Percentiles rank a stretch among this genome's conserved stretches.
These are phyloP conservation scores for Phaeosphaeriaceae sp. DNA, from an alignment of 2,329 filamentous ascomycete genomes.

Conservation along the genomic window DNA sequence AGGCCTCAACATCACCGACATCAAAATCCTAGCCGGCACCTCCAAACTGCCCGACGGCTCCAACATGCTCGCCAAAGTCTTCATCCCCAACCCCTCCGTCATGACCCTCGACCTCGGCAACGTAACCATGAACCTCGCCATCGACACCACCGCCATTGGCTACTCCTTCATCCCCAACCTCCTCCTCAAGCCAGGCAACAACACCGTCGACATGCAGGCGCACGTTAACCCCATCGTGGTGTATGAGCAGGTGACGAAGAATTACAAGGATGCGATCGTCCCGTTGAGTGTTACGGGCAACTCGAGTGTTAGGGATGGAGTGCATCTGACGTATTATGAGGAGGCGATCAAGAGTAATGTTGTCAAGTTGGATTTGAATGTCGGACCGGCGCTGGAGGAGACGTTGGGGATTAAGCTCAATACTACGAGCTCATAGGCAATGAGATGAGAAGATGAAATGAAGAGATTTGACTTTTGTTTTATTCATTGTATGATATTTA, in stretches of 20 bases:
- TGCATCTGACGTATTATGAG: slow-evolving; percentile 65
- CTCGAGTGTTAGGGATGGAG: slow-evolving; percentile 59
- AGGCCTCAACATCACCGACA: slow-evolving; percentile 61
- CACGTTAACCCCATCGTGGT: slow-evolving; percentile 61
- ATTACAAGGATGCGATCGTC: slow-evolving; percentile 64
- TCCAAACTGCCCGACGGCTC: slow-evolving; percentile 54
- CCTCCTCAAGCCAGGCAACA: slow-evolving; percentile 65
- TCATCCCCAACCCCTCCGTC: slow-evolving; percentile 70
- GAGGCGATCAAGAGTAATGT: slow-evolving; percentile 62
- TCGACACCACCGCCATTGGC: slow-evolving; percentile 63
- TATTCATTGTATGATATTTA: background rate
- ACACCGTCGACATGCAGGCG: slow-evolving; percentile 64
- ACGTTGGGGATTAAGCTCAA: slow-evolving; percentile 32
- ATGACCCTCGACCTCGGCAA: slow-evolving; percentile 74
- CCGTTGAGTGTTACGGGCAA: slow-evolving; percentile 65
- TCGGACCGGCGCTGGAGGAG: slow-evolving; percentile 34
- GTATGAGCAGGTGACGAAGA: slow-evolving; percentile 53
- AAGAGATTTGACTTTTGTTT: background rate
- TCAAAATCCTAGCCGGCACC: slow-evolving; percentile 55
- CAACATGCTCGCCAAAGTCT: slow-evolving; percentile 68
- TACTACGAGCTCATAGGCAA: slow-evolving; percentile 14
- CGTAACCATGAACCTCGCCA: slow-evolving; percentile 66
- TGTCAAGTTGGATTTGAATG: slow-evolving; percentile 61
- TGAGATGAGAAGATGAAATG: background rate
- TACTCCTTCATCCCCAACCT: slow-evolving; percentile 66